Percentiles rank a stretch among this genome's conserved stretches.
Conservation (phyloP, 257 asterid species). For the Nicotiana undulata region DNA sequence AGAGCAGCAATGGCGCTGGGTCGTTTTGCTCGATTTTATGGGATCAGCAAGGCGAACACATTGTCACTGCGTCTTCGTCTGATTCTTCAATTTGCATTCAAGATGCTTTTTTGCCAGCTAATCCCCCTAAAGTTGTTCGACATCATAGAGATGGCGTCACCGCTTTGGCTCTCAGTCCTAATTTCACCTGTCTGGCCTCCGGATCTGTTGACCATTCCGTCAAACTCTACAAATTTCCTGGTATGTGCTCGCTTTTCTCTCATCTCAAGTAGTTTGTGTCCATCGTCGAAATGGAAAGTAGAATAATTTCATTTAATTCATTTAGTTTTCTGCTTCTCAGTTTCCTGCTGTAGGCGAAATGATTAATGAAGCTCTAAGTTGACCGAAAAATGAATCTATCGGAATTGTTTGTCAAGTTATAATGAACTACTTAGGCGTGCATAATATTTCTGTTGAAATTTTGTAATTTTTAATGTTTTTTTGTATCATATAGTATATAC, state of each 20-base stretch:
- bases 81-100: constrained; percentile 79
- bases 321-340: neutral
- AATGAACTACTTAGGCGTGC: neutral
- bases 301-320: neutral
- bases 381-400: neutral
- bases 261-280: neutral
- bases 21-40: constrained; percentile 64
- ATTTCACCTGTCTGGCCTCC: constrained; percentile 91
- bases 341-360: neutral
- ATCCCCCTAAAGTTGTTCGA: constrained; percentile 52
- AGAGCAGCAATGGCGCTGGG: constrained; percentile 22
- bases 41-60: constrained; percentile 56
- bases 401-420: neutral
- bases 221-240: constrained; percentile 89
- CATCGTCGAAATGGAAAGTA: neutral
- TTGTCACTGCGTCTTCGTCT: constrained; percentile 74
- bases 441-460: neutral
- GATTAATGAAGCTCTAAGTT: neutral
- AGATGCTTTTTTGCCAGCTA: constrained; percentile 48
- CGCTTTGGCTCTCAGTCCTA: constrained; percentile 62
- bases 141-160: constrained; percentile 86
- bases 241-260: constrained; percentile 24
- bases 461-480: neutral
- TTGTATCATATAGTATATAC: neutral
- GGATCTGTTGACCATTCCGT: constrained; percentile 92